Evolutionary conservation across 1,139 yeast species (phyloP).

Genomic region (Kodamaea suecica): DNA sequence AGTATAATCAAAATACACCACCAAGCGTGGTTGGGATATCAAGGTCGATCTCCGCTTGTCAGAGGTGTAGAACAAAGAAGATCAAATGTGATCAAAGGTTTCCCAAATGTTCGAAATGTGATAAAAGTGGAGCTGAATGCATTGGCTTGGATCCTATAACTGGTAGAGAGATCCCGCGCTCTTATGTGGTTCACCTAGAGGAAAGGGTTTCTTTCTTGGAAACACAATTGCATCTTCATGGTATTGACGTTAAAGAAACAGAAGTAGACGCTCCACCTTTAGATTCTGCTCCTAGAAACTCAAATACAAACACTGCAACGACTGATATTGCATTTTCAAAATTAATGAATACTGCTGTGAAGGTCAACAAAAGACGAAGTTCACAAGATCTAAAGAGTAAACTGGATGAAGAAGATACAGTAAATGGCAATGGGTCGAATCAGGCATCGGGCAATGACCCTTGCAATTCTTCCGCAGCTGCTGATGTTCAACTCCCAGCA

Average conservation of each 20-base stretch:
- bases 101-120: slow-evolving; percentile 74
- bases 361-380: slow-evolving; percentile 34
- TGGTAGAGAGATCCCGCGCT: slow-evolving; percentile 80
- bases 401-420: not conserved
- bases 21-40: slow-evolving; percentile 28
- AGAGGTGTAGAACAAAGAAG: slow-evolving; percentile 74
- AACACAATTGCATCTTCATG: slow-evolving; percentile 28
- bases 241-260: not conserved
- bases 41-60: slow-evolving; percentile 74
- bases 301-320: too few species aligned
- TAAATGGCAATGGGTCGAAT: too few species aligned
- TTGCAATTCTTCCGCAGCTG: not conserved
- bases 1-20: not conserved
- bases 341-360: slow-evolving; percentile 72
- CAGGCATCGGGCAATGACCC: slow-evolving; percentile 8
- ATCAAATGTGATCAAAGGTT: slow-evolving; percentile 80
- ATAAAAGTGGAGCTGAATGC: slow-evolving; percentile 66
- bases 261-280: not conserved
- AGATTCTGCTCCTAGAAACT: too few species aligned
- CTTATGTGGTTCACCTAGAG: slow-evolving; percentile 74
- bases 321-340: slow-evolving; percentile 70
- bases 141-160: slow-evolving; percentile 85
- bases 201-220: slow-evolving; percentile 59
- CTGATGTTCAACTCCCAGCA: slow-evolving; percentile 34
- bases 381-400: slow-evolving; percentile 1